Evolutionary conservation across 768 basidiomycete genomes (phyloP), one percentile per base, ranked within the genome.

Genomic region (Leccinum obscurum): DNA sequence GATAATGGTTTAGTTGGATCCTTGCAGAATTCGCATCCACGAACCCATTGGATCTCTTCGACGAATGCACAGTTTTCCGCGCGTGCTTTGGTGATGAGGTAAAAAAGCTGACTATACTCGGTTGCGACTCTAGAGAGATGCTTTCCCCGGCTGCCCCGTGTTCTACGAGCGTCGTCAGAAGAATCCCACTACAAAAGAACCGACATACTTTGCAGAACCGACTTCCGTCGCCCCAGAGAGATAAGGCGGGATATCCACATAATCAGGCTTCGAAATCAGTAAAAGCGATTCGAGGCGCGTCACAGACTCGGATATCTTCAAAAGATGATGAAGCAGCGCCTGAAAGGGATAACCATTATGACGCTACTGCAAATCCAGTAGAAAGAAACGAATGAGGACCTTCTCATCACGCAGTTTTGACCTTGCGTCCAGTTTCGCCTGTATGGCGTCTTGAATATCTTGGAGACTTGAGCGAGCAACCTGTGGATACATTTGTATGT

Each of bases 301-400:
- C 17, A 96, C 83, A 15, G 92, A 93, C 66, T 98, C 97, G 28
- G 95, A 95, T 51, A 98, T 87, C 74, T 93, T 93, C 62, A 98
- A 83, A 4, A 98, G 81, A 13, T 95, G 80, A 64, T 95, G 89
- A 20, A 98, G 81, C 52, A 95, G 77, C 0, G 90, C 86, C 93
- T 95, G 66, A 58, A 55, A 50, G 41, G 39, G 57, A 60, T 57
- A 5, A 52, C 20, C 58, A 54, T 59, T 52, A 49, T 59, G 55
- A 52, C 57, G 54, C 37, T 3, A 48, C 34, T 20, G 24, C 20
- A 52, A 24, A 17, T 26, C 24, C 22, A 32, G 52, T 11, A 54
- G 35, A 34, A 37, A 62, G 41, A 52, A 52, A 35, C 48, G 28
- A 48, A 54, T 57, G 46, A 35, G 13, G 52, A 62, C 95, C 81